phyloP scores from a whole-genome alignment of 2,329 filamentous ascomycete genomes.

The Fusarium temperatum region DNA sequence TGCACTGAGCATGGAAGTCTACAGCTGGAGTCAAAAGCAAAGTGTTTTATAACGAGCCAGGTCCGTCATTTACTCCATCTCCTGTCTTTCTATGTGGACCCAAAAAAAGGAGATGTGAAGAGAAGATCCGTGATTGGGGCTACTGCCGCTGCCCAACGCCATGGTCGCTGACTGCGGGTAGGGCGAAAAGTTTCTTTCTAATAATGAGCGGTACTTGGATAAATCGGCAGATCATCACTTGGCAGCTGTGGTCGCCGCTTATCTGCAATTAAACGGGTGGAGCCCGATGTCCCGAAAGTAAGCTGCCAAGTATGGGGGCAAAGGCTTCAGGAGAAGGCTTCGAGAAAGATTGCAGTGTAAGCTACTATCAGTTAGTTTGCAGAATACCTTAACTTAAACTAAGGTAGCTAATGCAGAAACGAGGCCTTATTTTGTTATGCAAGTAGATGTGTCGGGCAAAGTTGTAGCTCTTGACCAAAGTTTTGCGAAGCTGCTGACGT shows the following conservation, averaged over 20 bases:
- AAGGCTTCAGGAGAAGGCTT: background rate
- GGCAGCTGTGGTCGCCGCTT: background rate
- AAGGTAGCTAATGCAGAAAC: no score
- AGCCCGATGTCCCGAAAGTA: background rate
- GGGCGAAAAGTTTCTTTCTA: accelerated
- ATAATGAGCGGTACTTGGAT: background rate
- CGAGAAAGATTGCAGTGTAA: background rate
- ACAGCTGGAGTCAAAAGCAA: no score
- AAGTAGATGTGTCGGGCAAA: accelerated
- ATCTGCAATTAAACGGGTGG: constrained; percentile 1
- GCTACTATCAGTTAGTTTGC: accelerated
- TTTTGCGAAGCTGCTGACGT: accelerated
- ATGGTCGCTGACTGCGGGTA: background rate
- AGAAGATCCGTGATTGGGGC: background rate
- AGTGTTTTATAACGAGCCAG: background rate
- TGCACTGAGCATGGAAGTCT: background rate
- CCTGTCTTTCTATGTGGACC: no score
- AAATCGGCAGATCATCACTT: background rate
- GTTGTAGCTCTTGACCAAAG: no score
- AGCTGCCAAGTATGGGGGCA: background rate
- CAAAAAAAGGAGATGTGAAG: no score
- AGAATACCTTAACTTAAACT: no score
- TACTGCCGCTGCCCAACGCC: background rate
- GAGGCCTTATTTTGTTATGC: no score
- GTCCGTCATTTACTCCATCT: accelerated